Evolutionary conservation across 73 alveolate species (phyloP).

Genomic region (Stentor roeselii): DNA sequence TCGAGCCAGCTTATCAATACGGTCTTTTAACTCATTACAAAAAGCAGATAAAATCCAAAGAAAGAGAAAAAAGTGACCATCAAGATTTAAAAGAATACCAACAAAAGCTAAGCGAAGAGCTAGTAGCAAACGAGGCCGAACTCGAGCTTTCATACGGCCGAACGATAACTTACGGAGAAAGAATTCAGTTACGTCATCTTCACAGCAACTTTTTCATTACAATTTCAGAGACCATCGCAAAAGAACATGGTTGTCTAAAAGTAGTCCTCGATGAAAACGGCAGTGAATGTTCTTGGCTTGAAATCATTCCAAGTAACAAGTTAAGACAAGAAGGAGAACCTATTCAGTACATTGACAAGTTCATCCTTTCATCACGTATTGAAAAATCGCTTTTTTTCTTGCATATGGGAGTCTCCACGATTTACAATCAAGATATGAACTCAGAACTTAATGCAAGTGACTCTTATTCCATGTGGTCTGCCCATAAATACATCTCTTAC

Average conservation of each 20-base stretch:
- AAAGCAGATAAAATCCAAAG: background rate
- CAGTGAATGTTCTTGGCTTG: background rate
- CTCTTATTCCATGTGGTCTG: background rate
- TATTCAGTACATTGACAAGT: background rate
- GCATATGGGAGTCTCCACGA: conserved; percentile 15
- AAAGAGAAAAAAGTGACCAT: background rate
- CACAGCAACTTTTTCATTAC: conserved; percentile 25
- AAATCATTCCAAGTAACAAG: conserved; percentile 15
- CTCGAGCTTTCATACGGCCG: background rate
- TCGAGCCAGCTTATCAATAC: conserved; percentile 7
- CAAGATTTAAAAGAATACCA: background rate
- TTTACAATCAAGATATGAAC: background rate
- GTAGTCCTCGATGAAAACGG: background rate
- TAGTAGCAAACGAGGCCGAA: conserved; percentile 27
- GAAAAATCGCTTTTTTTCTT: background rate
- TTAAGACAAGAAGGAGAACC: conserved; percentile 23
- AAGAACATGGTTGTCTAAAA: conserved; percentile 24
- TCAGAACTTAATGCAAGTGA: conserved; percentile 28
- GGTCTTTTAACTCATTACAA: background rate
- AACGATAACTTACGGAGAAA: conserved; percentile 21
- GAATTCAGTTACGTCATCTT: conserved; percentile 23
- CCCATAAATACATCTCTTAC: background rate
- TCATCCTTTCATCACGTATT: background rate
- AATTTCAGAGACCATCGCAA: background rate
- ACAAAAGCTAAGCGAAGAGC: conserved; percentile 10